These are phyloP conservation scores for Pythium diclinum DNA, from an alignment of 352 stramenopile genomes.

Conservation along the genomic window DNA sequence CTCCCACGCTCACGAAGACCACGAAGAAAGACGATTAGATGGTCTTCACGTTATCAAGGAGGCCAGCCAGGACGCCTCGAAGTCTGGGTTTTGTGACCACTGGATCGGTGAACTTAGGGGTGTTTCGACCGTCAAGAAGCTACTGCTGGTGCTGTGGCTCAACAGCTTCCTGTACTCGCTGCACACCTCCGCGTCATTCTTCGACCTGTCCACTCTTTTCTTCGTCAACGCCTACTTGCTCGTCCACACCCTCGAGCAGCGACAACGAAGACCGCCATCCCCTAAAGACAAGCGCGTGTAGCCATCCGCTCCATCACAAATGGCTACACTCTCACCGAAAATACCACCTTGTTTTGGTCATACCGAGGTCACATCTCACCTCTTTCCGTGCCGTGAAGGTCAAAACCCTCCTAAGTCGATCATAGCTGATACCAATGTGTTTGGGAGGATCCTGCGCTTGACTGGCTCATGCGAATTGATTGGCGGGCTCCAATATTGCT, in stretches of 20 bases:
- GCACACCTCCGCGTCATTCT: neutral
- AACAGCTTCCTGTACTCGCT: slow-evolving; percentile 18
- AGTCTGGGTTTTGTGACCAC: slow-evolving; percentile 7
- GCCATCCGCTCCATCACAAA: neutral
- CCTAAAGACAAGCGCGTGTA: slow-evolving; percentile 5
- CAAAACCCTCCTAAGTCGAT: neutral
- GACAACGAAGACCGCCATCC: neutral
- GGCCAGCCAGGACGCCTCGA: no score
- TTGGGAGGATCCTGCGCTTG: neutral
- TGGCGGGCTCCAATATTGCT: neutral
- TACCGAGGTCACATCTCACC: neutral
- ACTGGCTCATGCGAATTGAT: slow-evolving; percentile 6
- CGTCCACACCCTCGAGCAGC: slow-evolving; percentile 11
- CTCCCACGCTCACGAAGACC: neutral
- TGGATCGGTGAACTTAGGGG: slow-evolving; percentile 6
- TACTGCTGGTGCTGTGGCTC: slow-evolving; percentile 12
- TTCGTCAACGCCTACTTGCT: slow-evolving; percentile 10
- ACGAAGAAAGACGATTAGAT: neutral
- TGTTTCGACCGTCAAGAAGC: slow-evolving; percentile 6
- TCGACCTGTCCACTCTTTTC: slow-evolving; percentile 3
- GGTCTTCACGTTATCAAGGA: no score
- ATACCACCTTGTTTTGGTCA: neutral
- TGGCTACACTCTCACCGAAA: neutral
- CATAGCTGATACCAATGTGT: neutral
- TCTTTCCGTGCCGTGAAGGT: neutral